phyloP scores from a whole-genome alignment of 768 basidiomycete species.

The Xerocomellus intermedius region DNA sequence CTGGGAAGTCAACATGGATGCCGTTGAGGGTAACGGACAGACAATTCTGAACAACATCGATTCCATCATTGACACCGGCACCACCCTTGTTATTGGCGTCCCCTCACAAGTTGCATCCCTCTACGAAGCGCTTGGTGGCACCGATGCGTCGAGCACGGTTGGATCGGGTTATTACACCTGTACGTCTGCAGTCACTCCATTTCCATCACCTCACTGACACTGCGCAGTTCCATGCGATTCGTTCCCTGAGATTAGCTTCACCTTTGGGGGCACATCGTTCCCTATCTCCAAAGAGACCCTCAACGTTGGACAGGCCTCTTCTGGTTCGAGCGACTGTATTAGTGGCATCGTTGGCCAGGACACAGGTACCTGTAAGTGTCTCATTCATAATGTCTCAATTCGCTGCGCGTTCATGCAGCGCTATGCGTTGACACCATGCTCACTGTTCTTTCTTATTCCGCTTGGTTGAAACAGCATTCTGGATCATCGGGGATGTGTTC shows the following conservation, averaged over 20 bases:
- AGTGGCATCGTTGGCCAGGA: constrained; percentile 27
- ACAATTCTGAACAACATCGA: constrained; percentile 5
- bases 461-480: constrained; percentile 7
- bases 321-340: constrained; percentile 28
- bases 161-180: constrained; percentile 36
- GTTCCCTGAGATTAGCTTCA: constrained; percentile 31
- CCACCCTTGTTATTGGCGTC: constrained; percentile 8
- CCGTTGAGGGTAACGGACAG: neutral
- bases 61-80: constrained; percentile 25
- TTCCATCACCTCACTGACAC: neutral
- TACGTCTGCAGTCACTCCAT: constrained; percentile 14
- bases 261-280: constrained; percentile 38
- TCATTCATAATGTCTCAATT: neutral
- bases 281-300: constrained; percentile 29
- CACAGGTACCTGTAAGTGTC: neutral
- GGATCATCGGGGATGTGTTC: constrained; percentile 33
- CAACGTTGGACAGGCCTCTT: constrained; percentile 37
- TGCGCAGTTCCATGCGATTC: constrained; percentile 30
- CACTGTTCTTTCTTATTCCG: neutral
- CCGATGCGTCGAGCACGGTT: constrained; percentile 12
- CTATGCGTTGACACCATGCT: constrained; percentile 2
- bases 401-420: neutral
- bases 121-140: constrained; percentile 26
- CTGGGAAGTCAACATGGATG: constrained; percentile 21
- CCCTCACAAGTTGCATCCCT: constrained; percentile 14